Base-by-base conservation (phyloP, 495 filamentous ascomycete genomes). In the Trichoderma gamsii region DNA sequence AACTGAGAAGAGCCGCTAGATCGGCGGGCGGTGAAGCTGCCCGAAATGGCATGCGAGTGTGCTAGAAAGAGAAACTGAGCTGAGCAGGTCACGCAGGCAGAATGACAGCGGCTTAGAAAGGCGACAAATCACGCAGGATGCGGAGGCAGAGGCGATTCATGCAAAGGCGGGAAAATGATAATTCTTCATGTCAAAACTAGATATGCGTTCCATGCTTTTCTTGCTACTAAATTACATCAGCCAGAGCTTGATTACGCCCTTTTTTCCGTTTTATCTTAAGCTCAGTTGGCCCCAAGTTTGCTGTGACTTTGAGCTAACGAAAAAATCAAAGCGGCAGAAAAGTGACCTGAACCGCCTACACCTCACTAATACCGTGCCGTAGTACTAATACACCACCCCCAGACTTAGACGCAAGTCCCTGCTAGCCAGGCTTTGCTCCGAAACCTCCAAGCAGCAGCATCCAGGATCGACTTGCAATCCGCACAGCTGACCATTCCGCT, bases 351-450 rank as follows among this genome's bases (percentile, higher is more conserved):
- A 21, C 11, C 51, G 44, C 51, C 23, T 25, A 61, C 56, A 61
- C 56, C 56, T 32, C 56, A 27, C 56, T 32, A 61, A 61, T 12
- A 61, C 56, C 52, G 29, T 29, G 4, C 35, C 35, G 32, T 38
- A 38, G 8, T 38, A 38, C 35, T 38, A 38, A 38, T 38, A 38
- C 35, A 38, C 35, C 35, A 38, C 35, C 56, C 49, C 49, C 16
- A 21, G 56, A 61, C 56, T 61, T 61, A 61, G 56, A 61, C 56
- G 56, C 56, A 61, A 61, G 23, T 21, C 56, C 56, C 56, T 61
- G 56, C 56, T 25, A 25, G 51, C 51, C 51, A 61, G 56, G 23
- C 56, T 18, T 32, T 61, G 56, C 56, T 32, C 56, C 56, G 25
- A 61, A 61, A 61, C 56, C 56, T 61, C 56, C 56, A 61, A 32